Evolutionary conservation across 352 stramenopile species (phyloP).

Genomic region (Saprolegnia diclina): DNA sequence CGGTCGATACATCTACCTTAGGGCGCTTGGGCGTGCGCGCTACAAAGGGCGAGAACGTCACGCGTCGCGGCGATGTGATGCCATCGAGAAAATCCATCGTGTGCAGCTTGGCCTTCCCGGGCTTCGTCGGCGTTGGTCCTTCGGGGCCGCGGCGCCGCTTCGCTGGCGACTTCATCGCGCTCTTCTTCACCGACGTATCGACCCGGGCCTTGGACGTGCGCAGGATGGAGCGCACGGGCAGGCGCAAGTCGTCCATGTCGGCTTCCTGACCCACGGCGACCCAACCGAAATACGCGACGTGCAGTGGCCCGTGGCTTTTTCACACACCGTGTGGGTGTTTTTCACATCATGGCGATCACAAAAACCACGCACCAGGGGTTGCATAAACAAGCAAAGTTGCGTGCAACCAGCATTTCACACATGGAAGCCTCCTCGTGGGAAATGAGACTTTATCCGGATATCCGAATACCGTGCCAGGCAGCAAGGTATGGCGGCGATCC

Average conservation of each 20-base stretch:
- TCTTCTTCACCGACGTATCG: neutral
- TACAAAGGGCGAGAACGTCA: slow-evolving; percentile 22
- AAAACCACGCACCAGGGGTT: too few relatives aligned
- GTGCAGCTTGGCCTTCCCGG: neutral
- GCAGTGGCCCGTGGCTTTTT: too few relatives aligned
- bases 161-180: neutral
- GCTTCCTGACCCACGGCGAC: too few relatives aligned
- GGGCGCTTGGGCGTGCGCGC: neutral
- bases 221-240: neutral
- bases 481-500: neutral
- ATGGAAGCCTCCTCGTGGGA: too few relatives aligned
- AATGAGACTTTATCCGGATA: neutral
- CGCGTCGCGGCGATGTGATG: slow-evolving; percentile 20
- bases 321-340: too few relatives aligned
- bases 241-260: neutral
- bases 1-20: neutral
- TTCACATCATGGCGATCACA: too few relatives aligned
- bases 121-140: neutral
- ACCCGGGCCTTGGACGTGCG: slow-evolving; percentile 6
- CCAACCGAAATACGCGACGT: too few relatives aligned
- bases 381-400: too few relatives aligned
- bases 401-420: too few relatives aligned
- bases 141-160: slow-evolving; percentile 2
- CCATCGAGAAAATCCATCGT: neutral
- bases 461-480: neutral